Evolutionary conservation across 164 flowering plant genomes (phyloP).

Genomic region (Vitis riparia): DNA sequence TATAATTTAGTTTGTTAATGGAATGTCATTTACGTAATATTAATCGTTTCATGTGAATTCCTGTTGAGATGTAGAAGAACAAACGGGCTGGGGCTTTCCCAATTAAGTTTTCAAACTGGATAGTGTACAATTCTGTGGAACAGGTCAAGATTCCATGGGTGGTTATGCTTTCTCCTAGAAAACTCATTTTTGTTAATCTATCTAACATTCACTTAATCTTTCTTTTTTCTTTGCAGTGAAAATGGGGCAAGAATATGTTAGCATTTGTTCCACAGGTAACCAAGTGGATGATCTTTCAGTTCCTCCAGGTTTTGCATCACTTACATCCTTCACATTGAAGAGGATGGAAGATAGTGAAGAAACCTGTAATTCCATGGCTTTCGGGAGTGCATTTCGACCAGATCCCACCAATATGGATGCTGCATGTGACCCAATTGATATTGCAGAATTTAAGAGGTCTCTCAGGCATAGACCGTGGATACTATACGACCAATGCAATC

Average conservation of each 20-base stretch:
- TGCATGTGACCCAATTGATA: constrained; percentile 20
- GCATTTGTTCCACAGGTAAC: constrained; percentile 8
- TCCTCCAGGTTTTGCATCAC: constrained; percentile 68
- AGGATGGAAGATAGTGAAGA: constrained; percentile 33
- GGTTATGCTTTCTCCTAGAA: too few relatives aligned
- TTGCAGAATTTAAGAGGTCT: constrained; percentile 29
- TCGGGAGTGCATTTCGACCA: constrained; percentile 17
- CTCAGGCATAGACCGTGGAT: constrained; percentile 56
- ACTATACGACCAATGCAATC: constrained; percentile 18
- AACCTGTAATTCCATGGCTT: constrained; percentile 12
- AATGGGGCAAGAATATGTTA: constrained; percentile 33
- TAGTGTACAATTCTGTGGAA: too few relatives aligned
- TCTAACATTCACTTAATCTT: neutral
- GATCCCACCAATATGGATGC: constrained; percentile 19
- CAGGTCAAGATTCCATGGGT: too few relatives aligned
- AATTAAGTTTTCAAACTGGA: too few relatives aligned
- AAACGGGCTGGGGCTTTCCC: too few relatives aligned
- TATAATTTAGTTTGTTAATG: too few relatives aligned
- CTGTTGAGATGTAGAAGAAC: too few relatives aligned
- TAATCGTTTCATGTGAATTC: too few relatives aligned
- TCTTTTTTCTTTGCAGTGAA: constrained; percentile 16
- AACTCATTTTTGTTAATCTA: neutral
- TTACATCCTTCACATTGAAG: constrained; percentile 51
- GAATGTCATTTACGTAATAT: too few relatives aligned
- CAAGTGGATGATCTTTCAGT: constrained; percentile 22